Percentiles rank a stretch among this genome's conserved stretches.
phyloP scores from a whole-genome alignment of 768 basidiomycete genomes.

The Termitomyces sp. region DNA sequence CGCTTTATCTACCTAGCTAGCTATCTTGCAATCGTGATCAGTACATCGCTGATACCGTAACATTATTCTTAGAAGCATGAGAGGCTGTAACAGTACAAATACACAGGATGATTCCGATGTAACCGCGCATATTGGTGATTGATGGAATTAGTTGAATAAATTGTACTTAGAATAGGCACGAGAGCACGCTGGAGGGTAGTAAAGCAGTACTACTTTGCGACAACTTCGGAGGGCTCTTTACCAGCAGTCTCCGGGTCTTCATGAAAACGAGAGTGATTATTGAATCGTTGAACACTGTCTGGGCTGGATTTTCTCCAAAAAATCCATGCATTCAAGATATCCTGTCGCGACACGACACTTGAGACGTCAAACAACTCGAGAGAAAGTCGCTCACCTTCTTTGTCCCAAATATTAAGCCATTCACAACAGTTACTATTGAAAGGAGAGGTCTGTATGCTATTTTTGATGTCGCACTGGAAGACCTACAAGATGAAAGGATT shows the following conservation, averaged over 20 bases:
- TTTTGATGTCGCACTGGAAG: not conserved
- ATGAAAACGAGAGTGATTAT: not conserved
- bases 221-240: not conserved
- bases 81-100: not conserved
- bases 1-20: too few species aligned
- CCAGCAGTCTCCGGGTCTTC: not conserved
- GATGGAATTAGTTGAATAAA: not conserved
- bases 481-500: conserved; percentile 6
- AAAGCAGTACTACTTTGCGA: not conserved
- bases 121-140: not conserved
- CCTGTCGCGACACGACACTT: not conserved
- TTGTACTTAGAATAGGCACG: not conserved
- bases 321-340: not conserved
- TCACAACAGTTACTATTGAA: not conserved
- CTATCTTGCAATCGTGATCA: not conserved
- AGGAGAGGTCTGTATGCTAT: not conserved
- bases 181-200: not conserved
- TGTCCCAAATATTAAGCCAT: not conserved
- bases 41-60: not conserved
- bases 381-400: not conserved
- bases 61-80: not conserved
- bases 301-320: not conserved
- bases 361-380: not conserved
- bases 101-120: not conserved
- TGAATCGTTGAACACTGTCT: not conserved